Evolutionary conservation across 2,329 filamentous ascomycete genomes (phyloP).

Genomic region (Verticillium tricorpus): DNA sequence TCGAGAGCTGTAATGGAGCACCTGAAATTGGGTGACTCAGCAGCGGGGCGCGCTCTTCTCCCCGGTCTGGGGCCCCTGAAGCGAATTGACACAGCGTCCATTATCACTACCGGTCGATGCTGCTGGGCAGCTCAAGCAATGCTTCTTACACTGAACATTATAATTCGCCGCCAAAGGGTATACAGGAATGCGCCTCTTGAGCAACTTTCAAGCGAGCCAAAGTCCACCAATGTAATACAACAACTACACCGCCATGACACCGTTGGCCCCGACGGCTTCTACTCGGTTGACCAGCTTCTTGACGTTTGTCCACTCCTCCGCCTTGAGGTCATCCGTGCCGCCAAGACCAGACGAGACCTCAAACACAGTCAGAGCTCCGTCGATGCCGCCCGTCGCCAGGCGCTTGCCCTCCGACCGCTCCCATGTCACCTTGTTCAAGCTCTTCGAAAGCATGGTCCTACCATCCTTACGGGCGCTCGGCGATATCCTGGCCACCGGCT

Average conservation of each 20-base stretch:
- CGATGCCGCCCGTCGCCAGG: conserved; percentile 85
- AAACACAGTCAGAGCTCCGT: conserved; percentile 86
- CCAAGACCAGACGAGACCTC: conserved; percentile 81
- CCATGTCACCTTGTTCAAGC: conserved; percentile 92
- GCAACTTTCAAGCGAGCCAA: background rate
- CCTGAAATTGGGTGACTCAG: conserved; percentile 7
- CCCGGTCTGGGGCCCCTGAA: background rate
- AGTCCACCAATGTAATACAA: background rate
- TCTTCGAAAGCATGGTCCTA: conserved; percentile 70
- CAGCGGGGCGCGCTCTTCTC: background rate
- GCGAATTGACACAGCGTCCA: background rate
- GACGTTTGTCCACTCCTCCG: conserved; percentile 88
- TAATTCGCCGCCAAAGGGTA: conserved; percentile 6
- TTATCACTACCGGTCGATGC: background rate
- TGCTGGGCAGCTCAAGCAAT: background rate
- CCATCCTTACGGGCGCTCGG: conserved; percentile 64
- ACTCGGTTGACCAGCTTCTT: conserved; percentile 82
- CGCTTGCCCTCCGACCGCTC: conserved; percentile 83
- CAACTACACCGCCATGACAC: conserved; percentile 34
- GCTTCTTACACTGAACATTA: background rate
- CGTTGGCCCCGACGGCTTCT: conserved; percentile 56
- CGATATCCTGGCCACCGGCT: conserved; percentile 76
- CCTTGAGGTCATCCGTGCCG: conserved; percentile 75
- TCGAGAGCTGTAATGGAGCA: conserved; percentile 1
- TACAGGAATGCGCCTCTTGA: conserved; percentile 12